Evolutionary conservation across 2,329 filamentous ascomycete species (phyloP).

Genomic region (Sphaerulina vaccinii): DNA sequence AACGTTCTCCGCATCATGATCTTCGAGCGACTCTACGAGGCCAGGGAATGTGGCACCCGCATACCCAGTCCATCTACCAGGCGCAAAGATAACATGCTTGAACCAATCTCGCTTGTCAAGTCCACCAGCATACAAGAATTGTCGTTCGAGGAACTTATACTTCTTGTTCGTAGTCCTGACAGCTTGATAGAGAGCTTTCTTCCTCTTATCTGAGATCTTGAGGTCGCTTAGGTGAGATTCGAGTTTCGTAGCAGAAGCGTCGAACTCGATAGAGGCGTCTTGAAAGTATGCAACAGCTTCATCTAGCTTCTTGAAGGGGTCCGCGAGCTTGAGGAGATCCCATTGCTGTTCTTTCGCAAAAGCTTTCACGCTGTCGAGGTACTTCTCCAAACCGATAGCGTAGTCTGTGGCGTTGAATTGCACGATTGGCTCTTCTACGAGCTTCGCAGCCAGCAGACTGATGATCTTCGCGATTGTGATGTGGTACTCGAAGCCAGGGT

Average conservation of each 20-base stretch:
- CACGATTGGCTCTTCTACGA: conserved; percentile 49
- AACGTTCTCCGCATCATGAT: conserved; percentile 40
- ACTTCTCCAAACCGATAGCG: conserved; percentile 42
- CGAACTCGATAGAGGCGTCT: conserved; percentile 51
- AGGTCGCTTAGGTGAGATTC: conserved; percentile 43
- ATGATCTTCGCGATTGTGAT: conserved; percentile 49
- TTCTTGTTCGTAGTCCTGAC: conserved; percentile 69
- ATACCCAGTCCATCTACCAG: conserved; percentile 89
- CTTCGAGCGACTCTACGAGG: conserved; percentile 62
- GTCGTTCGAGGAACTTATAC: conserved; percentile 80
- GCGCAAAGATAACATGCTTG: conserved; percentile 92
- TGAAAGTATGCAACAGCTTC: conserved; percentile 50
- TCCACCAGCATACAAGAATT: conserved; percentile 73
- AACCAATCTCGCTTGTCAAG: conserved; percentile 83
- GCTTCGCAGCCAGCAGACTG: conserved; percentile 46
- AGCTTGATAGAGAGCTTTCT: conserved; percentile 46
- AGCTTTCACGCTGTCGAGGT: conserved; percentile 44
- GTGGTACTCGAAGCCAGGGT: conserved; percentile 61
- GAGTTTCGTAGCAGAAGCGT: conserved; percentile 47
- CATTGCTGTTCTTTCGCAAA: conserved; percentile 29
- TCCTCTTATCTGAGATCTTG: conserved; percentile 45
- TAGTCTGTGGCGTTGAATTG: conserved; percentile 51
- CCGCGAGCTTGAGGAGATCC: conserved; percentile 26
- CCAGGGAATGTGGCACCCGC: conserved; percentile 68
- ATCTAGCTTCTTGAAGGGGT: conserved; percentile 48